Base-by-base conservation (phyloP, 257 asterid species). In the Solanum ahanhuiri region DNA sequence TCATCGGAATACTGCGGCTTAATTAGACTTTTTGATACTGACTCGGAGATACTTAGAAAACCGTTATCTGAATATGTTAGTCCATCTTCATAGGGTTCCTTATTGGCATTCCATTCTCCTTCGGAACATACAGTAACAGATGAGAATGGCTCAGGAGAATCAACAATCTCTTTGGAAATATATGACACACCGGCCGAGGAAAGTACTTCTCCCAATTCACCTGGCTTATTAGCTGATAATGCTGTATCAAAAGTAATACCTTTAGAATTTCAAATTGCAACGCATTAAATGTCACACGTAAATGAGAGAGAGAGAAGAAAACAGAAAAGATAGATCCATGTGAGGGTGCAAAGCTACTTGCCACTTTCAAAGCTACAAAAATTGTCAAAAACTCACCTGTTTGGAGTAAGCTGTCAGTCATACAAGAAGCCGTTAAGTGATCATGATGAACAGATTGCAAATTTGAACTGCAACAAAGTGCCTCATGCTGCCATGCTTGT, bases 121-220 rank as follows among this genome's bases (percentile, higher is more conserved):
- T 89, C 91, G 63, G 91, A 91, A 79, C 89, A 85, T n/a, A 75
- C 88, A 0, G 91, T 88, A 87, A 90, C 83, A 33, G 94, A 90
- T 30, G 94, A 89, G 31, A 88, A 85, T 66, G 75, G 91, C 51
- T 89, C 92, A 30, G 93, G 93, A 81, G 93, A 91, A 87, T 86
- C 85, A 89, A 73, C 83, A 70, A 83, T 83, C 88, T 85, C 91
- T 75, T 57, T 70, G 63, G 82, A 20, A 66, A 64, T 30, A 85
- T 73, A 86, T 20, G 82, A 82, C 48, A 41, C 72, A 23, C 87
- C 72, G 88, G 64, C 77, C 25, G 85, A 63, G 18, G 88, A 30
- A 86, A 86, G 81, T 84, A 89, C 81, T 84, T 51, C 85, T 89
- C 76, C 90, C 88, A 81, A 87, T 57, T 58, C 86, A 83, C 83